These are phyloP conservation scores for Brachypodium distachyon DNA, from an alignment of 202 grass and related monocot species.

Conservation along the genomic window DNA sequence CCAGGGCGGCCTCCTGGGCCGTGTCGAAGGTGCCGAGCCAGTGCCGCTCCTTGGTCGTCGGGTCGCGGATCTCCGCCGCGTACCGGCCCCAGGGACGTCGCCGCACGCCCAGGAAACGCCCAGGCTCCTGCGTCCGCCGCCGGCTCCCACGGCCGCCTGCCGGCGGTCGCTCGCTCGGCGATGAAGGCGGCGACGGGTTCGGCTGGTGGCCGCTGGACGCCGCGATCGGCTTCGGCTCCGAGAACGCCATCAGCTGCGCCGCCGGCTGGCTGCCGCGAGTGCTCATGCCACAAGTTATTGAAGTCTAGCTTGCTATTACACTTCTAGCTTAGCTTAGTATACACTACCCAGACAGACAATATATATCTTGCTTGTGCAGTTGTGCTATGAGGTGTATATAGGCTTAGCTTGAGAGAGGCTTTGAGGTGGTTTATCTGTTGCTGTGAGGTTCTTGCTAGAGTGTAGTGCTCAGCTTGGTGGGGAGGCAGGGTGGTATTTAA, in stretches of 20 bases:
- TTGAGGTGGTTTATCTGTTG: too few relatives aligned
- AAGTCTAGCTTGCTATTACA: conserved; percentile 3
- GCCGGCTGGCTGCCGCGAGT: not conserved
- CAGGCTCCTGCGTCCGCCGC: conserved; percentile 56
- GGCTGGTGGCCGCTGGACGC: not conserved
- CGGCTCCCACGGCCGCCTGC: conserved; percentile 35
- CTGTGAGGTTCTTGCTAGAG: conserved; percentile 14
- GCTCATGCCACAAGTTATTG: conserved; percentile 27
- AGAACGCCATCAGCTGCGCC: conserved; percentile 46
- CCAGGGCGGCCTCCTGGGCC: conserved; percentile 74
- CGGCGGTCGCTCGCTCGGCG: conserved; percentile 18
- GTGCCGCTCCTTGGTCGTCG: conserved; percentile 77
- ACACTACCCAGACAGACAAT: too few relatives aligned
- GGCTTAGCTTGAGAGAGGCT: too few relatives aligned
- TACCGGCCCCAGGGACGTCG: conserved; percentile 72
- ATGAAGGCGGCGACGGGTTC: conserved; percentile 32
- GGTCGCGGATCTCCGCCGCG: conserved; percentile 82
- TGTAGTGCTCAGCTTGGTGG: conserved; percentile 17
- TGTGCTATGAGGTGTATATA: conserved; percentile 18
- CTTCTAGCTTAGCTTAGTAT: not conserved
- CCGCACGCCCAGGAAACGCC: conserved; percentile 72
- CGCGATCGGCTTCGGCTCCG: conserved; percentile 22
- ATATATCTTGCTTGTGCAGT: not conserved
- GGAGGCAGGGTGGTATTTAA: conserved; percentile 51
- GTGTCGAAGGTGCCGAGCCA: conserved; percentile 92